Base-by-base conservation (phyloP, 2,329 filamentous ascomycete genomes). In the Aspergillus fructus region DNA sequence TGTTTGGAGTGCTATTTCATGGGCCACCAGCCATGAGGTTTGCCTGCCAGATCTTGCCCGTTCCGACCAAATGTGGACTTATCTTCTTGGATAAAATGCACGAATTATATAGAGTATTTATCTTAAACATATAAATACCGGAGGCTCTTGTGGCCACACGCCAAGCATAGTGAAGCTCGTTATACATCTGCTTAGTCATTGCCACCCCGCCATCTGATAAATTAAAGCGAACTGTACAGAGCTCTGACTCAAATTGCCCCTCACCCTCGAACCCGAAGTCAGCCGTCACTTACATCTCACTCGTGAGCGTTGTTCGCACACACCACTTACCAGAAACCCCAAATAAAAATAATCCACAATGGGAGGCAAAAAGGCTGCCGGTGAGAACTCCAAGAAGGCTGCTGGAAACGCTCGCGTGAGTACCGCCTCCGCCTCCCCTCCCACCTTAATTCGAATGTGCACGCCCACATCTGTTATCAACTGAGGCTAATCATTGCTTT, bases 341-440 rank as follows among this genome's bases (percentile, higher is more conserved):
- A 13, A 42, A 24, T 11, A 21, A 46, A 30, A 9, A 17, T 19
- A 11, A 19, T 15, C 13, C 59, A 79, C 64, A 63, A 93, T 93
- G 89, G 88, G 81, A 66, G 91, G 90, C 76, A 93, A 90, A 75
- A 84, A 81, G 69, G 75, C 65, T 59, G 77, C 69, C 53, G 84
- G 79, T 53, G 92, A 96, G 62, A 91, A 89, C 78, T 89, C 83
- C 74, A 97, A 96, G 79, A 97, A 97, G 81, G 91, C 79, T 3
- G 85, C 88, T 8, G 94, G 93, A 63, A 91, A 97, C 75, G 92
- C 93, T 59, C 76, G 73, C 53, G 77, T 78, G 70, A 59, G 74
- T 71, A 50, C 37, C 37, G 23, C 45, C 21, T 13, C n/a, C 8
- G n/a, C 30, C 24, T 34, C 15, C 21, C 21, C 37, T 45, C 19